Percentiles rank a stretch among this genome's conserved stretches.
These are phyloP conservation scores for Monosporozyma aerobia DNA, from an alignment of 805 yeast genomes.

Conservation along the genomic window DNA sequence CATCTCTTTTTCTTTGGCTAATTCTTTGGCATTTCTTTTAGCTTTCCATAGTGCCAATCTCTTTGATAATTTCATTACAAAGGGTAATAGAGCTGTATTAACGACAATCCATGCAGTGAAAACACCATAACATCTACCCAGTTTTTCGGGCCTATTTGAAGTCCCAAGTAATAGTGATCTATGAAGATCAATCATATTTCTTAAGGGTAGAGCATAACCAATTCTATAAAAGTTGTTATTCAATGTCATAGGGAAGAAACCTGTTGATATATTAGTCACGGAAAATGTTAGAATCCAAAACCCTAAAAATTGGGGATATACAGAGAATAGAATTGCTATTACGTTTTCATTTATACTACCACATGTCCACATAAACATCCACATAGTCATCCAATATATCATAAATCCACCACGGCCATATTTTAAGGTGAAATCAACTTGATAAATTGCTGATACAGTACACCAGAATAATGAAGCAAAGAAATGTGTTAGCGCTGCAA, in stretches of 20 bases:
- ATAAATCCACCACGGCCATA: conserved; percentile 67
- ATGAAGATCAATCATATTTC: conserved; percentile 52
- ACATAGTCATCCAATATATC: conserved; percentile 63
- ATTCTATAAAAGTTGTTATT: conserved; percentile 46
- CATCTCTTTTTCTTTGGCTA: not conserved
- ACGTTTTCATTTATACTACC: conserved; percentile 68
- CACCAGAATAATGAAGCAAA: conserved; percentile 50
- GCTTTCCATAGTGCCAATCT: conserved; percentile 10
- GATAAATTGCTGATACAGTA: conserved; percentile 58
- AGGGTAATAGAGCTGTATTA: conserved; percentile 36
- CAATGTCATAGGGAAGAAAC: conserved; percentile 56
- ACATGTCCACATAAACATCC: conserved; percentile 61
- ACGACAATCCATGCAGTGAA: conserved; percentile 52
- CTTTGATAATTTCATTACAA: conserved; percentile 34
- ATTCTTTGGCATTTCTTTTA: not conserved
- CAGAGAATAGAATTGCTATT: conserved; percentile 41
- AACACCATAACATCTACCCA: conserved; percentile 56
- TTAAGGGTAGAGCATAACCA: conserved; percentile 63
- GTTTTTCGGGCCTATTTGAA: conserved; percentile 35
- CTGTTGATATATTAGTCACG: conserved; percentile 55
- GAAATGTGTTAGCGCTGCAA: conserved; percentile 44
- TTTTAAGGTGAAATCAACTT: conserved; percentile 46
- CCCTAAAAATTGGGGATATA: conserved; percentile 55
- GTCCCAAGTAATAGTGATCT: conserved; percentile 51
- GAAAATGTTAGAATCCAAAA: conserved; percentile 69